Evolutionary conservation across 2,329 filamentous ascomycete genomes (phyloP), one percentile per base, ranked within the genome.

Genomic region (Berkeleyomyces rouxiae): DNA sequence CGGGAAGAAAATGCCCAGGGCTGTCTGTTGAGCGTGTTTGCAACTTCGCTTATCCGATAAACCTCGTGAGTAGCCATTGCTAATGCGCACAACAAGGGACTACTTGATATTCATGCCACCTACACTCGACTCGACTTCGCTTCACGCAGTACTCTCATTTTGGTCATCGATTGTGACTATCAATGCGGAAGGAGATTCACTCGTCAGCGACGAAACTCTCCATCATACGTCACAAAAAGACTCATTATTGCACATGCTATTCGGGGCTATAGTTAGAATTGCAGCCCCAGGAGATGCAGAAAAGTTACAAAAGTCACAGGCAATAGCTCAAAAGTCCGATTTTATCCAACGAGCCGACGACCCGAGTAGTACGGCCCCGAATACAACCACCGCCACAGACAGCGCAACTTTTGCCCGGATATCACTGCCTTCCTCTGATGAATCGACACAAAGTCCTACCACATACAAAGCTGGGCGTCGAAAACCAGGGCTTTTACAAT

Each of bases 151-250:
- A 62, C 78, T 96, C 68, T 91, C 89, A 60, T 97, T 95, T 75
- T 99, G 96, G 74, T 86, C 88, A 64, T 87, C 90, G 58, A 88
- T 92, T 68, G 85, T 95, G 71, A 90, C 88, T 73, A 79, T 99
- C 72, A 96, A 89, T 70, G 80, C 90, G 65, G 93, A 99, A 79
- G 93, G 93, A 73, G 93, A 97, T 77, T 93, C 93, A 68, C 81
- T 88, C 70, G 85, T 97, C 70, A 89, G 86, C 77, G 91, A 95
- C 76, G 90, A 96, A 72, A 87, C 86, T 72, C 82, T 96, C 71
- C 83, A 95, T 80, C 88, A 91, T 76, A 79, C 95, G 91, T 92
- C 92, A 96, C 96, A 81, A 83, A 80, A 79, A 73, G 77, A 76
- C 74, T 84, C 82, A 76, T 81, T 90, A 82, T 76, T 86, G 73